Conservation (phyloP, 768 basidiomycete species). For the Tulasnella sp. region DNA sequence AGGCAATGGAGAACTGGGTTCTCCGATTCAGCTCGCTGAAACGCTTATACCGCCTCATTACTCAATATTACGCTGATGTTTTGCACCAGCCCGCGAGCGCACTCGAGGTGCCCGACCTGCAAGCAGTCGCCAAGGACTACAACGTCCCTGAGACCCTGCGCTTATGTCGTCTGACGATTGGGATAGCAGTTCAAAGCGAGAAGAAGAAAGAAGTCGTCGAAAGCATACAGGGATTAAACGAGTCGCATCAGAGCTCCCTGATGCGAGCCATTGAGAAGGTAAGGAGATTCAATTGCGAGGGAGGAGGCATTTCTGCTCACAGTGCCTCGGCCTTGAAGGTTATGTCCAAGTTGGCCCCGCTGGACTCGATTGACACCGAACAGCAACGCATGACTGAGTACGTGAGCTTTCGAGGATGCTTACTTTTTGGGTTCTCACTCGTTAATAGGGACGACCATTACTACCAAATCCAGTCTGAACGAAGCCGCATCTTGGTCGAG, state of each 20-base stretch:
- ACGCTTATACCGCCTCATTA: constrained; percentile 77
- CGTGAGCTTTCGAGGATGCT: constrained; percentile 30
- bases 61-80: constrained; percentile 78
- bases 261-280: constrained; percentile 96
- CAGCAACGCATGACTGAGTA: constrained; percentile 74
- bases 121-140: constrained; percentile 73
- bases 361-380: constrained; percentile 38
- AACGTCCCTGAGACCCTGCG: constrained; percentile 56
- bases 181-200: constrained; percentile 82
- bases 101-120: constrained; percentile 81
- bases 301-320: background rate
- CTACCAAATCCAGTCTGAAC: constrained; percentile 74
- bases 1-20: constrained; percentile 82
- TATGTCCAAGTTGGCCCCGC: constrained; percentile 62
- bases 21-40: constrained; percentile 76
- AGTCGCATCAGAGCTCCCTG: constrained; percentile 75
- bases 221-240: constrained; percentile 76
- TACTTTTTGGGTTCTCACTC: constrained; percentile 6
- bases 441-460: constrained; percentile 72
- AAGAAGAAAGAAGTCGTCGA: constrained; percentile 82
- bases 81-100: constrained; percentile 61
- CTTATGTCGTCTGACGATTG: constrained; percentile 74
- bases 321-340: constrained; percentile 39
- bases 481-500: constrained; percentile 66
- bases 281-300: background rate